Evolutionary conservation across 129 eudicot genomes (phyloP).

Genomic region (carrot (Daucus carota)): DH1_v3.0 NC_030383.2:308501-309000

Average conservation of each 20-base stretch:
- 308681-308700: no score
- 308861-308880: conserved; percentile 22
- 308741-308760: not conserved
- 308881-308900: conserved; percentile 95
- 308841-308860: conserved; percentile 1
- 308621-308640: not conserved
- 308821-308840: not conserved
- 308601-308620: not conserved
- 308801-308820: conserved; percentile 1
- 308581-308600: no score
- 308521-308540: not conserved
- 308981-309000: no score
- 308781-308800: not conserved
- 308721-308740: no score
- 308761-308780: not conserved
- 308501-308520: not conserved
- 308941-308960: not conserved
- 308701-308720: not conserved
- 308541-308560: not conserved
- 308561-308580: no score
- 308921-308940: not conserved
- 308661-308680: not conserved
- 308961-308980: not conserved
- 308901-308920: conserved; percentile 66
- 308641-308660: not conserved